A percentile compares a stretch with the other conserved stretches of the same genome.
phyloP scores from a whole-genome alignment of 495 filamentous ascomycete genomes.

The Xylaria cubensis region DNA sequence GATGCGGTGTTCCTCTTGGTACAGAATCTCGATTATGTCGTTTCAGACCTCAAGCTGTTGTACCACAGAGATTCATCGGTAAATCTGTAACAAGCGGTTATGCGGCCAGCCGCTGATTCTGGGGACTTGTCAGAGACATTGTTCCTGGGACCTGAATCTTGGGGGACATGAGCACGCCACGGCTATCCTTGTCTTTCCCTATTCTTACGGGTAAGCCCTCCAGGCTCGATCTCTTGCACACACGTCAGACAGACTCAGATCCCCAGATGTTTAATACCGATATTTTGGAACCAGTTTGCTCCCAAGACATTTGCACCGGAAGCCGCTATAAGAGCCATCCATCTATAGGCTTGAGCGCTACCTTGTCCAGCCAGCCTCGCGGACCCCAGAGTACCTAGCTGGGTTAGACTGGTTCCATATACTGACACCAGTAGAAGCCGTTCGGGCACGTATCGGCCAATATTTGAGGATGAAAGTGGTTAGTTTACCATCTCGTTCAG shows the following conservation, averaged over 20 bases:
- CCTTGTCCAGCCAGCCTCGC: not conserved
- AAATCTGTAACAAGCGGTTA: conserved; percentile 24
- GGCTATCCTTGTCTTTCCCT: conserved; percentile 26
- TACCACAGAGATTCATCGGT: conserved; percentile 8
- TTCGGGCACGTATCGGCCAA: conserved; percentile 8
- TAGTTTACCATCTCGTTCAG: not conserved
- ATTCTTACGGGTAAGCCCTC: conserved; percentile 18
- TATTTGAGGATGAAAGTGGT: not conserved
- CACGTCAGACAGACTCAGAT: conserved; percentile 24
- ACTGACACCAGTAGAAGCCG: not conserved
- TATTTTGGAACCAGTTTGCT: conserved; percentile 2
- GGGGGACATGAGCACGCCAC: conserved; percentile 19
- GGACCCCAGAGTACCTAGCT: not conserved
- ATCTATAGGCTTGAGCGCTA: not conserved
- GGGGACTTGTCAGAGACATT: conserved; percentile 16
- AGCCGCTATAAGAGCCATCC: not conserved
- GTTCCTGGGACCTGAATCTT: conserved; percentile 26
- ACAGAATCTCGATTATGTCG: conserved; percentile 11
- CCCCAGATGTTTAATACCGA: conserved; percentile 7
- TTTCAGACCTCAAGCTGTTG: conserved; percentile 14
- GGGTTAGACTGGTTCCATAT: not conserved
- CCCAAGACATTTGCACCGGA: not conserved
- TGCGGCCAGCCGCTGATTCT: conserved; percentile 23
- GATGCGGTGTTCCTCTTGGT: not conserved
- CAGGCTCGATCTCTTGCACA: not conserved